phyloP scores from a whole-genome alignment of 495 filamentous ascomycete species.

The Xylaria scruposa region DNA sequence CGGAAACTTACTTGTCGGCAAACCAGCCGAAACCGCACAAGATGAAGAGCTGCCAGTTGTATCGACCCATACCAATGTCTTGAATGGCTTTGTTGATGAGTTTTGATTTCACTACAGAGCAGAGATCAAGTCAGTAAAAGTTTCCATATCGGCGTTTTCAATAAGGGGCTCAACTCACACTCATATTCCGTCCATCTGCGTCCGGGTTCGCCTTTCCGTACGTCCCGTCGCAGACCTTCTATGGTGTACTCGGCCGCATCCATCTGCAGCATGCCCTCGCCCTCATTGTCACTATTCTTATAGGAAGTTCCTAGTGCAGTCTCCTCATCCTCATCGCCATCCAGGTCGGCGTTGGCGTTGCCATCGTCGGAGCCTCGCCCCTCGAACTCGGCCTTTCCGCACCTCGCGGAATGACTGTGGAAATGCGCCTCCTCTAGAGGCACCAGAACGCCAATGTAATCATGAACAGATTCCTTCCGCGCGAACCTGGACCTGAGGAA shows the following conservation, averaged over 20 bases:
- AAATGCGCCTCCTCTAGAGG: conserved; percentile 56
- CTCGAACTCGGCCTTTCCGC: conserved; percentile 44
- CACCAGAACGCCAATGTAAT: conserved; percentile 54
- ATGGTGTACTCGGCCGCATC: conserved; percentile 56
- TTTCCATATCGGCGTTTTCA: not conserved
- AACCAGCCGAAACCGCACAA: conserved; percentile 84
- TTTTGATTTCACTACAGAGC: conserved; percentile 56
- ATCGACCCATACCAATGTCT: conserved; percentile 87
- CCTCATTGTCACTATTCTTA: conserved; percentile 46
- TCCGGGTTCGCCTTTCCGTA: conserved; percentile 48
- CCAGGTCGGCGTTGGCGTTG: conserved; percentile 20
- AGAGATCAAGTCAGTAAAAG: conserved; percentile 30
- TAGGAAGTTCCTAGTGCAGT: conserved; percentile 36
- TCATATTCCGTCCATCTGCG: conserved; percentile 56
- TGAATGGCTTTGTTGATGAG: conserved; percentile 78
- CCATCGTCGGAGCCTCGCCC: conserved; percentile 34
- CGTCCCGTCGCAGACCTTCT: conserved; percentile 55
- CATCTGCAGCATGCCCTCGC: conserved; percentile 50
- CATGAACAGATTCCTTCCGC: conserved; percentile 48
- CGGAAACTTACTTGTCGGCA: conserved; percentile 57
- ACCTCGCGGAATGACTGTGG: conserved; percentile 53
- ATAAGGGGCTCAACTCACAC: conserved; percentile 43
- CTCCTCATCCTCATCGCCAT: conserved; percentile 33
- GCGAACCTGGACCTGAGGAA: conserved; percentile 29
- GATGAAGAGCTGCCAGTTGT: conserved; percentile 84